phyloP scores from a whole-genome alignment of 192 early-diverging fungal genomes.

The Rhizophlyctis rosea region DNA sequence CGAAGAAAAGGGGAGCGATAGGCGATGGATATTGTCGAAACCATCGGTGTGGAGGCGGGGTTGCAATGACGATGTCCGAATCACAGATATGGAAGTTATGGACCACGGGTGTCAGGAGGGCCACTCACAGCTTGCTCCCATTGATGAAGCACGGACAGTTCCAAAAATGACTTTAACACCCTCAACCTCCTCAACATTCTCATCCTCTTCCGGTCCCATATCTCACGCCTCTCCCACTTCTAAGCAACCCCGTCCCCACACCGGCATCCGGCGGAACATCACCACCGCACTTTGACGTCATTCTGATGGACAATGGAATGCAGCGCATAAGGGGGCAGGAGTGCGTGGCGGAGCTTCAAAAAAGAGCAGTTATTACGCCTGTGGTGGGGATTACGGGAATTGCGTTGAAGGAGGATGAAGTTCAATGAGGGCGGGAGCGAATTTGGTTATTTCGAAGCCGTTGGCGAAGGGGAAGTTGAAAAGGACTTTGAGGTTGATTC shows the following conservation, averaged over 20 bases:
- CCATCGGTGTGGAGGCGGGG: too few relatives aligned
- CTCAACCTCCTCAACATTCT: neutral
- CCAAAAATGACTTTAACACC: neutral
- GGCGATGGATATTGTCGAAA: too few relatives aligned
- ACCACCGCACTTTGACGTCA: conserved; percentile 18
- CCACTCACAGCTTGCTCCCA: too few relatives aligned
- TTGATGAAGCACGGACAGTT: too few relatives aligned
- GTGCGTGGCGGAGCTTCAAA: conserved; percentile 9
- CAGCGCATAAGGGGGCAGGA: conserved; percentile 20
- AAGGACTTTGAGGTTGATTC: conserved; percentile 17
- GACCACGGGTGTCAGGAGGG: too few relatives aligned
- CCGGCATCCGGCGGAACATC: neutral
- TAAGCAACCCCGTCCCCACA: neutral
- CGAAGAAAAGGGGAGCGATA: too few relatives aligned
- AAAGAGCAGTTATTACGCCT: conserved; percentile 6
- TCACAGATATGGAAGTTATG: too few relatives aligned
- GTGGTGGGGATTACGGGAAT: conserved; percentile 23
- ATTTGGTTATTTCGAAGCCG: conserved; percentile 25
- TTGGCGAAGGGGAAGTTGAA: conserved; percentile 14
- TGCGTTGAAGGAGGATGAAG: conserved; percentile 23
- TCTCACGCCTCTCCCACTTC: neutral
- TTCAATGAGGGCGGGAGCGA: conserved; percentile 15
- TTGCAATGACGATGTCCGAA: too few relatives aligned
- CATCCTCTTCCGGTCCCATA: neutral
- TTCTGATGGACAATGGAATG: conserved; percentile 29